These are phyloP conservation scores for Talaromyces funiculosus DNA, from an alignment of 2,329 filamentous ascomycete species.

Conservation along the genomic window DNA sequence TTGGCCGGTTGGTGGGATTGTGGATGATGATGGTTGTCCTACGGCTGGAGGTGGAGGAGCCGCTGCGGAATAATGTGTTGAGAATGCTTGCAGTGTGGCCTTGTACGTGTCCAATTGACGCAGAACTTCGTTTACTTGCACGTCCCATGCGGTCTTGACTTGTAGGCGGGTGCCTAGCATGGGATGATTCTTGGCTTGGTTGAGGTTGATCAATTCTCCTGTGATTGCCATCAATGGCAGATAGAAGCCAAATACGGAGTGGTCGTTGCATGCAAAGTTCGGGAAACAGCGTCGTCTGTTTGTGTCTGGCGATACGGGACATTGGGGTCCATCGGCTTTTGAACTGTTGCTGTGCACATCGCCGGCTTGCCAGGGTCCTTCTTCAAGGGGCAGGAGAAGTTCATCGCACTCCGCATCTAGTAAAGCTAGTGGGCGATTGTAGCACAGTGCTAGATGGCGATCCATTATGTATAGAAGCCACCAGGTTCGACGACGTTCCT, in stretches of 20 bases:
- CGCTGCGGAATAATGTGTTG: conserved; percentile 48
- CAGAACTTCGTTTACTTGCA: conserved; percentile 70
- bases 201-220: conserved; percentile 83
- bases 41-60: background rate
- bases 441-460: conserved; percentile 82
- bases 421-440: conserved; percentile 81
- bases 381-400: conserved; percentile 79
- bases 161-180: conserved; percentile 71
- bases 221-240: conserved; percentile 91
- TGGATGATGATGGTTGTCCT: conserved; percentile 27
- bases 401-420: conserved; percentile 83
- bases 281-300: conserved; percentile 60
- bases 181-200: conserved; percentile 83
- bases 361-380: conserved; percentile 77
- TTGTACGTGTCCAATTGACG: conserved; percentile 77
- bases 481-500: conserved; percentile 86
- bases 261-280: conserved; percentile 75
- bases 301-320: conserved; percentile 28
- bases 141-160: conserved; percentile 71
- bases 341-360: conserved; percentile 59
- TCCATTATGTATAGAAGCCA: conserved; percentile 92
- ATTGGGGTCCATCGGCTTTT: conserved; percentile 32
- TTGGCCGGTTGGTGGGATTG: conserved; percentile 47
- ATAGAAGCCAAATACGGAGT: conserved; percentile 89
- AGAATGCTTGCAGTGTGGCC: conserved; percentile 56